These are phyloP conservation scores for Phytophthora idaei DNA, from an alignment of 352 stramenopile genomes.

Conservation along the genomic window DNA sequence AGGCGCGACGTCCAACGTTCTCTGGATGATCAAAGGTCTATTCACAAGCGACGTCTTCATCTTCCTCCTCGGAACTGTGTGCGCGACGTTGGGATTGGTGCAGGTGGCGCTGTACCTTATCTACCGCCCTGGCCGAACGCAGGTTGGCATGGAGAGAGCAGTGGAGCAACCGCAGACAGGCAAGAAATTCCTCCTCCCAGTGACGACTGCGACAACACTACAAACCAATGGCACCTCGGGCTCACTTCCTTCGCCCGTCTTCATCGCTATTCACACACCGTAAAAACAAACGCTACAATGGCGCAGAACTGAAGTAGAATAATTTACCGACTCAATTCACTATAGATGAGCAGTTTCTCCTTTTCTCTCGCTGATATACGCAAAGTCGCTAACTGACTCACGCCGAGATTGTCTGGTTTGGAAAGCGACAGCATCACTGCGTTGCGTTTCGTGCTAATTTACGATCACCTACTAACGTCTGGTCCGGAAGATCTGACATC, in stretches of 20 bases:
- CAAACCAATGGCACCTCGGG: conserved; percentile 2
- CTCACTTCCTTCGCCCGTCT: conserved; percentile 18
- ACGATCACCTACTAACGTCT: not conserved
- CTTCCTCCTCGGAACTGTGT: conserved; percentile 34
- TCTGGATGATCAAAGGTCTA: conserved; percentile 49
- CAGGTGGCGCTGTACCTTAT: conserved; percentile 39
- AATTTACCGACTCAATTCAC: conserved; percentile 8
- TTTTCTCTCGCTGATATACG: no score
- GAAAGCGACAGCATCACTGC: no score
- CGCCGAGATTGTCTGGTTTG: no score
- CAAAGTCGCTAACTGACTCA: no score
- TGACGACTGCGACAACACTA: conserved; percentile 11
- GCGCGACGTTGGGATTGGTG: conserved; percentile 20
- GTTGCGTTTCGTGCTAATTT: conserved; percentile 10
- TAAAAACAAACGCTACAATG: conserved; percentile 6
- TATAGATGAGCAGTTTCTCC: not conserved
- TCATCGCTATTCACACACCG: conserved; percentile 28
- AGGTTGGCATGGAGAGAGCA: conserved; percentile 1
- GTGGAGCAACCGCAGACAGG: conserved; percentile 3
- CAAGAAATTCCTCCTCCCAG: conserved; percentile 23
- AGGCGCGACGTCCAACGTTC: conserved; percentile 26
- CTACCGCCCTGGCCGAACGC: conserved; percentile 20
- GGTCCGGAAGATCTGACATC: no score
- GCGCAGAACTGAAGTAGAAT: conserved; percentile 4
- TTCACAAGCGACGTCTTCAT: conserved; percentile 47